These are phyloP conservation scores for Jaapia argillacea DNA, from an alignment of 768 basidiomycete species.

Conservation along the genomic window DNA sequence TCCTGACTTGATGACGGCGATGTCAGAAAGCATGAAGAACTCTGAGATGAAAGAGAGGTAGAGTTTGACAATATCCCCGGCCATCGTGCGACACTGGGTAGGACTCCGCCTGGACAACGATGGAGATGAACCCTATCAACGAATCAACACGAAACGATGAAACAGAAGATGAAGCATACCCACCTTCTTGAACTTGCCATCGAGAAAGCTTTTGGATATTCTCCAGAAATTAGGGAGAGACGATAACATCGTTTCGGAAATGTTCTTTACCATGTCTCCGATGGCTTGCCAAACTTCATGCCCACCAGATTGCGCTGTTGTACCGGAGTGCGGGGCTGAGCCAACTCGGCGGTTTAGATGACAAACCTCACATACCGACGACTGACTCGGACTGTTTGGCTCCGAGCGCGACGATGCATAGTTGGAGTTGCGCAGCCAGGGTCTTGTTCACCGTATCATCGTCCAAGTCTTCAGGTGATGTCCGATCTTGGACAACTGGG, in stretches of 20 bases:
- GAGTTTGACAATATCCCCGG: slow-evolving; percentile 74
- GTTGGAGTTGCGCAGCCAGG: slow-evolving; percentile 48
- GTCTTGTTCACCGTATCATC: slow-evolving; percentile 30
- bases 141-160: not conserved
- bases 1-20: slow-evolving; percentile 48
- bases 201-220: slow-evolving; percentile 83
- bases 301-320: slow-evolving; percentile 55
- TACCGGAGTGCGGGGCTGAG: not conserved
- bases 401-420: slow-evolving; percentile 50
- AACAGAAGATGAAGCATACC: slow-evolving; percentile 9
- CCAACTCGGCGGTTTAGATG: slow-evolving; percentile 2
- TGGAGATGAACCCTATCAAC: slow-evolving; percentile 18
- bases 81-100: slow-evolving; percentile 79
- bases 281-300: slow-evolving; percentile 78
- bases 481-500: slow-evolving; percentile 40
- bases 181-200: slow-evolving; percentile 89
- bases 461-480: slow-evolving; percentile 22
- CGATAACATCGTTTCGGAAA: slow-evolving; percentile 81
- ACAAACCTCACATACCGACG: no score
- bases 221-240: slow-evolving; percentile 91
- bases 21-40: slow-evolving; percentile 77
- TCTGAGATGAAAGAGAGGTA: slow-evolving; percentile 81
- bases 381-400: slow-evolving; percentile 50
- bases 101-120: slow-evolving; percentile 62
- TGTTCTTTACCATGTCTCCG: slow-evolving; percentile 67